Conservation (phyloP, 768 basidiomycete species). For the Boletus reticulatus region DNA sequence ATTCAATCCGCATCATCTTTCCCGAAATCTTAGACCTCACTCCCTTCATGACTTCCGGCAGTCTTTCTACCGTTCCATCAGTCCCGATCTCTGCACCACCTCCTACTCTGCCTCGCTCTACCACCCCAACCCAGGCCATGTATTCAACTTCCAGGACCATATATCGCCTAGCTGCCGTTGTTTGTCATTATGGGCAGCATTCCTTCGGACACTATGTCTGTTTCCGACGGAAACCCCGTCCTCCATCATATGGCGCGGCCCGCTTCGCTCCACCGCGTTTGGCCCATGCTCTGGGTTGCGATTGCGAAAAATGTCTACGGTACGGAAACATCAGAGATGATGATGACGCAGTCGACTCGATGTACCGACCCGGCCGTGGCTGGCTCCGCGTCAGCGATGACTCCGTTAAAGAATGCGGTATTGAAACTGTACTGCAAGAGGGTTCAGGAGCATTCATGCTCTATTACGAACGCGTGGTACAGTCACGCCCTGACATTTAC, state of each 20-base stretch:
- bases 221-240: constrained; percentile 78
- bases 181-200: constrained; percentile 92
- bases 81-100: constrained; percentile 68
- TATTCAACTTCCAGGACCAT: constrained; percentile 59
- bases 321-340: constrained; percentile 60
- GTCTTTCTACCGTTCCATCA: constrained; percentile 67
- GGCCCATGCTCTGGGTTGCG: constrained; percentile 43
- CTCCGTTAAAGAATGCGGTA: constrained; percentile 68
- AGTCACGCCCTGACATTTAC: constrained; percentile 34
- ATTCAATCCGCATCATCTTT: constrained; percentile 76
- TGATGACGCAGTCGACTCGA: constrained; percentile 36
- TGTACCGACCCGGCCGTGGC: constrained; percentile 49
- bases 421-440: constrained; percentile 72
- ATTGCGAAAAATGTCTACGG: constrained; percentile 44
- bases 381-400: constrained; percentile 94
- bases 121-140: constrained; percentile 55
- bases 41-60: constrained; percentile 81
- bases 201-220: constrained; percentile 95
- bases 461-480: constrained; percentile 80
- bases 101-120: constrained; percentile 44
- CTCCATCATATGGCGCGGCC: constrained; percentile 35
- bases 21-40: constrained; percentile 89
- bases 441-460: constrained; percentile 84
- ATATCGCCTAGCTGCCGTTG: constrained; percentile 82
- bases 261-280: constrained; percentile 41